phyloP scores from a whole-genome alignment of 768 basidiomycete species.

The Suillus tomentosus region DNA sequence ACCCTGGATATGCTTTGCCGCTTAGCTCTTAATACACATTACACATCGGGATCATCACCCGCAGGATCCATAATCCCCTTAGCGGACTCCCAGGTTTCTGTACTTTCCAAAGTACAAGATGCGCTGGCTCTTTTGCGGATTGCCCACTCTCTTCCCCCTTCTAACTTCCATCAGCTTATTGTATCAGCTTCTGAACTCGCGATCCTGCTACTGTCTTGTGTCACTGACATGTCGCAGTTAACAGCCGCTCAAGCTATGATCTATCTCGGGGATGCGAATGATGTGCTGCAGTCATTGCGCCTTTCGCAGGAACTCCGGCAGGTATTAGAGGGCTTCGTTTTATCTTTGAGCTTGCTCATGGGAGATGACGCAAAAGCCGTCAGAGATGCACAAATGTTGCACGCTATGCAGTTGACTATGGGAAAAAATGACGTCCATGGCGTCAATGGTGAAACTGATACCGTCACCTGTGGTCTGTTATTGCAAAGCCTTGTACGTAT shows the following conservation, averaged over 20 bases:
- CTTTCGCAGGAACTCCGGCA: slow-evolving; percentile 55
- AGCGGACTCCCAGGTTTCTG: slow-evolving; percentile 47
- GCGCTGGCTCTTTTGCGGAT: slow-evolving; percentile 59
- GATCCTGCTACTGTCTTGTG: slow-evolving; percentile 59
- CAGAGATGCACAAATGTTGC: slow-evolving; percentile 73
- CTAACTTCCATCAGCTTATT: slow-evolving; percentile 55
- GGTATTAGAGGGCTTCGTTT: slow-evolving; percentile 57
- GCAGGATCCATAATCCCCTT: slow-evolving; percentile 57
- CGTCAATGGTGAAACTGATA: slow-evolving; percentile 64
- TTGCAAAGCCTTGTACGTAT: slow-evolving; percentile 60
- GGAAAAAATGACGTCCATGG: slow-evolving; percentile 60
- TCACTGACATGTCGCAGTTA: slow-evolving; percentile 62
- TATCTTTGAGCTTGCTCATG: slow-evolving; percentile 60
- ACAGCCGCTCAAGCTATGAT: slow-evolving; percentile 60
- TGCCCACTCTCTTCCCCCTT: slow-evolving; percentile 52
- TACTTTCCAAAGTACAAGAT: slow-evolving; percentile 61
- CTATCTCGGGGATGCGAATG: slow-evolving; percentile 49
- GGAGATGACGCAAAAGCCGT: slow-evolving; percentile 71
- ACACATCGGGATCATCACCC: slow-evolving; percentile 54
- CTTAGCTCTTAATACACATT: slow-evolving; percentile 63
- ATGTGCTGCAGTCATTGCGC: slow-evolving; percentile 53
- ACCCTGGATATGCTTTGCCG: slow-evolving; percentile 74
- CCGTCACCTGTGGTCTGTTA: slow-evolving; percentile 61
- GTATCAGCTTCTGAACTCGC: slow-evolving; percentile 66
- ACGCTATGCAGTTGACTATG: slow-evolving; percentile 56